phyloP scores from a whole-genome alignment of 306 rosid genomes.

The Pterocarpus santalinus region DNA sequence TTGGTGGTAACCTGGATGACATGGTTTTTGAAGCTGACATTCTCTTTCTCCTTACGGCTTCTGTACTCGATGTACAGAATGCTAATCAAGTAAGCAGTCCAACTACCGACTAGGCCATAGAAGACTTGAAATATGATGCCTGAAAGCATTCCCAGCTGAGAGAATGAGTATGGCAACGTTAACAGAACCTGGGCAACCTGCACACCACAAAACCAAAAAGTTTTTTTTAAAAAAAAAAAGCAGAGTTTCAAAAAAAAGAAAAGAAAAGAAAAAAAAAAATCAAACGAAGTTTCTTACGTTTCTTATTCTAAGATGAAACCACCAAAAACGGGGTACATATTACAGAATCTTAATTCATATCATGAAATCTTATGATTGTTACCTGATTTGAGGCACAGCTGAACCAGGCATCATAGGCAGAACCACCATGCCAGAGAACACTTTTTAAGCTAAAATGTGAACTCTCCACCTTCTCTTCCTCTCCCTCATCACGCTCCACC shows the following conservation, averaged over 20 bases:
- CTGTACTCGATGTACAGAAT: slow-evolving; percentile 83
- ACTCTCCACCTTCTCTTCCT: slow-evolving; percentile 56
- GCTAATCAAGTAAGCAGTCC: slow-evolving; percentile 91
- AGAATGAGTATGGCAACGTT: slow-evolving; percentile 86
- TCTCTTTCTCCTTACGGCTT: slow-evolving; percentile 81
- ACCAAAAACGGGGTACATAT: no score
- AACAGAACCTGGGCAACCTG: slow-evolving; percentile 95
- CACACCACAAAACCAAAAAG: slow-evolving; percentile 7
- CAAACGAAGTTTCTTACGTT: neutral
- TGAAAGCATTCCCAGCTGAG: slow-evolving; percentile 84
- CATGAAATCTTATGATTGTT: neutral
- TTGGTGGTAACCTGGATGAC: slow-evolving; percentile 71
- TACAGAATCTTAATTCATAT: neutral
- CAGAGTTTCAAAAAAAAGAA: no score
- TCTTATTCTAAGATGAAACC: neutral
- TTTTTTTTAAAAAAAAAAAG: no score
- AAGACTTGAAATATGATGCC: slow-evolving; percentile 77
- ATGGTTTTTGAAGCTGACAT: slow-evolving; percentile 87
- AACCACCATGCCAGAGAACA: slow-evolving; percentile 88
- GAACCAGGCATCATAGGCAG: slow-evolving; percentile 93
- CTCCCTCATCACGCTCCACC: slow-evolving; percentile 57
- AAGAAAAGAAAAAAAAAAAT: no score
- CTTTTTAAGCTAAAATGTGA: slow-evolving; percentile 58
- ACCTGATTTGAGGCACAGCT: slow-evolving; percentile 94
- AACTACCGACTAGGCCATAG: slow-evolving; percentile 83